phyloP scores from a whole-genome alignment of 2,329 filamentous ascomycete genomes.

The Alternaria atra region DNA sequence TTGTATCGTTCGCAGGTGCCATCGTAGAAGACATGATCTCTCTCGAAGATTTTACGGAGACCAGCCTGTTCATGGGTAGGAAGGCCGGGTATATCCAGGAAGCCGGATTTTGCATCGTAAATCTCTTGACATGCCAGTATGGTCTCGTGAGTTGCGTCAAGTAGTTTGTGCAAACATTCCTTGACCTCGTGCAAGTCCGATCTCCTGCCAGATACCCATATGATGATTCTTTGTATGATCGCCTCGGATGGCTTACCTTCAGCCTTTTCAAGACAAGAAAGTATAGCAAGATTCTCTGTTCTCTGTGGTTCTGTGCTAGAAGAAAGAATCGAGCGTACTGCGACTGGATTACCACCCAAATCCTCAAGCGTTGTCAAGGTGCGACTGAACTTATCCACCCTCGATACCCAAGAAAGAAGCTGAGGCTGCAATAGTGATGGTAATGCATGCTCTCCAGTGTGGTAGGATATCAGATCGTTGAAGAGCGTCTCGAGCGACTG shows the following conservation, averaged over 20 bases:
- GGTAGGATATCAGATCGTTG: conserved; percentile 13
- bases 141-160: conserved; percentile 21
- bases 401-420: conserved; percentile 7
- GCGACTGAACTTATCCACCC: conserved; percentile 5
- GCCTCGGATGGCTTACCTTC: conserved; percentile 23
- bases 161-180: conserved; percentile 22
- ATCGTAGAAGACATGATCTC: neutral
- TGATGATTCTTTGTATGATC: conserved; percentile 32
- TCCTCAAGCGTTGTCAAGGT: conserved; percentile 34
- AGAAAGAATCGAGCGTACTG: conserved; percentile 28
- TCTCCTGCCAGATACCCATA: conserved; percentile 14
- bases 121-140: conserved; percentile 33
- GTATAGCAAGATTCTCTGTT: conserved; percentile 22
- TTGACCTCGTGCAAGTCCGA: conserved; percentile 25
- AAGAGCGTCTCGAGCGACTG: conserved; percentile 31
- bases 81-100: conserved; percentile 24
- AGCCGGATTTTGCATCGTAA: conserved; percentile 30
- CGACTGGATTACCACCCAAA: conserved; percentile 2
- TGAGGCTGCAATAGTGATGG: conserved; percentile 11
- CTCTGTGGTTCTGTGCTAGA: conserved; percentile 18
- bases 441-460: conserved; percentile 14
- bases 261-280: conserved; percentile 23
- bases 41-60: neutral
- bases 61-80: neutral
- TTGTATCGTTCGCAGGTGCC: neutral